Evolutionary conservation across 257 asterid species (phyloP).

Genomic region (Cynanchum wilfordii): DNA sequence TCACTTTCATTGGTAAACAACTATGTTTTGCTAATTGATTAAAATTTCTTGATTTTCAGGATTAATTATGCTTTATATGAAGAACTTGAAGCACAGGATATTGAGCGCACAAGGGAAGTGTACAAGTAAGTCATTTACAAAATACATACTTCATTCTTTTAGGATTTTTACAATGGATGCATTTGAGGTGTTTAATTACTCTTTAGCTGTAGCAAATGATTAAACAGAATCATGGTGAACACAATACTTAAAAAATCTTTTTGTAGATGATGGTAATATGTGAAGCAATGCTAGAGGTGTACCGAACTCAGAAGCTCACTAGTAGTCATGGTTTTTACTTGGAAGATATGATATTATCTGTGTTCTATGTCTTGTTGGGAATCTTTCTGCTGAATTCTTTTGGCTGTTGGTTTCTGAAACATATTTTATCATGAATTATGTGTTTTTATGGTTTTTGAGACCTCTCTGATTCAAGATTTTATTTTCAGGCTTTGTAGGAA

Average conservation of each 20-base stretch:
- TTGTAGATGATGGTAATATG: not conserved
- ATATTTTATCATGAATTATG: not conserved
- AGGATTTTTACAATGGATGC: not conserved
- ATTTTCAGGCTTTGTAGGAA: slow-evolving; percentile 16
- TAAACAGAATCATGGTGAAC: not conserved
- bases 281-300: not conserved
- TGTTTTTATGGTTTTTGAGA: not conserved
- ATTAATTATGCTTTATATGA: slow-evolving; percentile 80
- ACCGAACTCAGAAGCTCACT: not conserved
- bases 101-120: slow-evolving; percentile 84
- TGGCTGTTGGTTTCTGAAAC: not conserved
- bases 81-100: slow-evolving; percentile 82
- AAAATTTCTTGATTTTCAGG: slow-evolving; percentile 41
- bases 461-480: not conserved
- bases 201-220: not conserved
- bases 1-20: not conserved
- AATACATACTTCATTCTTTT: not conserved
- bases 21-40: slow-evolving; percentile 19
- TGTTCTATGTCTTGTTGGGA: not conserved
- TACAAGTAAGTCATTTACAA: slow-evolving; percentile 48
- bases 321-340: not conserved
- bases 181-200: not conserved
- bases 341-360: not conserved
- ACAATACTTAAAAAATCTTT: not conserved
- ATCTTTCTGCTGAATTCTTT: not conserved